Evolutionary conservation across 2,329 filamentous ascomycete species (phyloP).

Genomic region (Huntiella decipiens): DNA sequence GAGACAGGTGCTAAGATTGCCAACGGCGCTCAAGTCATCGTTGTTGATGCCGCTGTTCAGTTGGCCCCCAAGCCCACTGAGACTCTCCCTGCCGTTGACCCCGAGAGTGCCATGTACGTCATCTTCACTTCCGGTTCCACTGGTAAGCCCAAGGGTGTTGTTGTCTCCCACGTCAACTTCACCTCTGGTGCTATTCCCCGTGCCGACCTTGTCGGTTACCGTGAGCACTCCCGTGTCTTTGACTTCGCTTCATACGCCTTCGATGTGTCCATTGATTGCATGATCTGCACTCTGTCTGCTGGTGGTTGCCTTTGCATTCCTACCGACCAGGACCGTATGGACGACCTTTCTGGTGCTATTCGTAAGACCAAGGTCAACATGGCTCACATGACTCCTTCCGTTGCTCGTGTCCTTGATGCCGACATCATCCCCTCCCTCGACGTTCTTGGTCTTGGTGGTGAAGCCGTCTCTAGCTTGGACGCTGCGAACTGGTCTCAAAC

Average conservation of each 20-base stretch:
- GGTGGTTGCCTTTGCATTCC: constrained; percentile 35
- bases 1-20: constrained; percentile 21
- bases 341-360: constrained; percentile 28
- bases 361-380: constrained; percentile 27
- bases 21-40: constrained; percentile 7
- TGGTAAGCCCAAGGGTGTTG: constrained; percentile 43
- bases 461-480: constrained; percentile 32
- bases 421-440: constrained; percentile 27
- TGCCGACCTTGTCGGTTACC: constrained; percentile 24
- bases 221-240: constrained; percentile 23
- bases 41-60: constrained; percentile 5
- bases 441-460: constrained; percentile 30
- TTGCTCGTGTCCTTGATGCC: constrained; percentile 27
- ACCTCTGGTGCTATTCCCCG: constrained; percentile 26
- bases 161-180: constrained; percentile 29
- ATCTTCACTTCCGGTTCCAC: constrained; percentile 50
- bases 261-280: constrained; percentile 34
- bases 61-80: neutral
- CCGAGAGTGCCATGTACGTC: constrained; percentile 28
- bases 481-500: constrained; percentile 27
- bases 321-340: constrained; percentile 33
- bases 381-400: constrained; percentile 32
- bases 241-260: constrained; percentile 35
- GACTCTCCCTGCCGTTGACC: constrained; percentile 22
- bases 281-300: constrained; percentile 31